Evolutionary conservation across 192 early-diverging fungal genomes (phyloP).

Genomic region (Backusella tuberculispora): DNA sequence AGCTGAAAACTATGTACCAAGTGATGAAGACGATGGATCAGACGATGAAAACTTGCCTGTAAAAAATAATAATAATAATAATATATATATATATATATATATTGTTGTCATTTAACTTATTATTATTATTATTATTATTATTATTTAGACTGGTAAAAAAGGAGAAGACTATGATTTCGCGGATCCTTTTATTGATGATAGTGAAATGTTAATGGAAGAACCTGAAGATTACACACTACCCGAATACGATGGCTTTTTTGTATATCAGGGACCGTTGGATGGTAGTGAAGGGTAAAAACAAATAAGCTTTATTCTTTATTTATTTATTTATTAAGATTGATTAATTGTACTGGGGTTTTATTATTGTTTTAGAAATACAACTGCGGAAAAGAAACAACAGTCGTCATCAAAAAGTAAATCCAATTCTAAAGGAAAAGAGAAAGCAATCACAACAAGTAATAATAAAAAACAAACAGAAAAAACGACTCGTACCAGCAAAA

Average conservation of each 20-base stretch:
- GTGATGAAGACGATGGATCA: slow-evolving; percentile 19
- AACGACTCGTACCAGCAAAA: neutral
- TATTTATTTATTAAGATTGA: neutral
- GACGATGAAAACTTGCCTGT: slow-evolving; percentile 19
- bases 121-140: no score
- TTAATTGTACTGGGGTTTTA: neutral
- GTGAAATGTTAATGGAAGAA: slow-evolving; percentile 52
- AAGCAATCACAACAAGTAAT: neutral
- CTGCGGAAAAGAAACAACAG: neutral
- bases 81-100: neutral
- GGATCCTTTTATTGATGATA: slow-evolving; percentile 66
- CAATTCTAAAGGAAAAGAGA: neutral
- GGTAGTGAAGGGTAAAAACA: slow-evolving; percentile 35
- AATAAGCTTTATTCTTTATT: neutral
- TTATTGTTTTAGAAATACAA: neutral
- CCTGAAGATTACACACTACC: slow-evolving; percentile 27
- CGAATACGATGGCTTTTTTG: slow-evolving; percentile 54
- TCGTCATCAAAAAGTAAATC: neutral
- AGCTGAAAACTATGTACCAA: neutral
- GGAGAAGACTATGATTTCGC: slow-evolving; percentile 54
- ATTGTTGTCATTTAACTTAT: neutral
- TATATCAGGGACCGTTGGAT: slow-evolving; percentile 50
- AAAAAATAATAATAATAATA: neutral
- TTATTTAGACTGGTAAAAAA: neutral
- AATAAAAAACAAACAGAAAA: neutral